These are phyloP conservation scores for Pseudohalonectria lignicola DNA, from an alignment of 2,329 filamentous ascomycete species.

Conservation along the genomic window DNA sequence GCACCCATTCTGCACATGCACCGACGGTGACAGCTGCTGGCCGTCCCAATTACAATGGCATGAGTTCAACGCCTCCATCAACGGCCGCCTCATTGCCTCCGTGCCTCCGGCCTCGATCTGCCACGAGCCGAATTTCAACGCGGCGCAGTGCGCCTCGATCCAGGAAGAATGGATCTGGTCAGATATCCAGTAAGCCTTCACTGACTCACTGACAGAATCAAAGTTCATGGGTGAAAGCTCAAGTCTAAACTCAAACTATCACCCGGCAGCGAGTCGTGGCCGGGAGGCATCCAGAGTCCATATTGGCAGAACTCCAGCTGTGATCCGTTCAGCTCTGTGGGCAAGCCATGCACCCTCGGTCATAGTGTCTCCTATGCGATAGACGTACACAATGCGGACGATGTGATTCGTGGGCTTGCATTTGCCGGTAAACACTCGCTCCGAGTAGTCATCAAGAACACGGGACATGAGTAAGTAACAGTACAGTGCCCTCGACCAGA, in stretches of 20 bases:
- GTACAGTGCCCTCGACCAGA: background rate
- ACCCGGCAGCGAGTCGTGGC: too few relatives aligned
- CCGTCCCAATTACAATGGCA: conserved; percentile 3
- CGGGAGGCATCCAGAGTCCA: too few relatives aligned
- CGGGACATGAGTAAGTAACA: conserved; percentile 28
- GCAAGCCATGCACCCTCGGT: conserved; percentile 23
- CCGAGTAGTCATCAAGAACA: conserved; percentile 43
- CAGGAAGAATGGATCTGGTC: background rate
- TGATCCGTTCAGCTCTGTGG: conserved; percentile 19
- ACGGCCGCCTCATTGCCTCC: conserved; percentile 5
- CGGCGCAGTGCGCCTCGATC: background rate
- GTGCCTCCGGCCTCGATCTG: conserved; percentile 3
- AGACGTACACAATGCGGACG: conserved; percentile 9
- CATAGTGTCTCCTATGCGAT: conserved; percentile 24
- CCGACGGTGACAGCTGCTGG: conserved; percentile 3
- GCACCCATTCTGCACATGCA: too few relatives aligned
- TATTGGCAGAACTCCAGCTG: conserved; percentile 16
- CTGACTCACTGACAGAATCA: too few relatives aligned
- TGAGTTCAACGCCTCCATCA: conserved; percentile 4
- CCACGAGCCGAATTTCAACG: conserved; percentile 5
- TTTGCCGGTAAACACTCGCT: conserved; percentile 35
- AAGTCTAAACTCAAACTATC: too few relatives aligned
- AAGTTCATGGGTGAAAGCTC: too few relatives aligned
- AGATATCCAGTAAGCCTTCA: background rate
- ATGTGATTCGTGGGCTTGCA: conserved; percentile 19